A percentile compares a stretch with the other conserved stretches of the same genome.
Conservation (phyloP, 768 basidiomycete genomes). For the Tremella mesenterica region DNA sequence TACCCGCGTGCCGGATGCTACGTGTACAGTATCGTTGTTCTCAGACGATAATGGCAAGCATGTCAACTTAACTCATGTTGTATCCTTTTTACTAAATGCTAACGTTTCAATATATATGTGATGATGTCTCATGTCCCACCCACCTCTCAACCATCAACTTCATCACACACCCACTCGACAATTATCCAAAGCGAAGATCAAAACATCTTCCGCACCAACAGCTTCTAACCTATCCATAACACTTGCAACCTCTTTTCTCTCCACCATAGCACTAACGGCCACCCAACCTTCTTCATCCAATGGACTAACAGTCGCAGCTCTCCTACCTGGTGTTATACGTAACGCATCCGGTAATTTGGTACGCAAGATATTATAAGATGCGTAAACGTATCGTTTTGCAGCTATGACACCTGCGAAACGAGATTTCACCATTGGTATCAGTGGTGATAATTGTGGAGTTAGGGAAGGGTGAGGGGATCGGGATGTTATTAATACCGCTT, state of each 20-base stretch:
- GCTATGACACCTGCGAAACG: slow-evolving; percentile 90
- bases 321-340: slow-evolving; percentile 72
- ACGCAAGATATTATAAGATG: slow-evolving; percentile 83
- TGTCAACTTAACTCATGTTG: no score
- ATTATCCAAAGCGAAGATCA: slow-evolving; percentile 83
- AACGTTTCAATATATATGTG: neutral
- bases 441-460: slow-evolving; percentile 53
- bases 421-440: slow-evolving; percentile 70
- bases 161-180: slow-evolving; percentile 63
- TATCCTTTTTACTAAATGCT: neutral
- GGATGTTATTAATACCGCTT: slow-evolving; percentile 87
- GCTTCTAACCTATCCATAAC: slow-evolving; percentile 80
- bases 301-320: slow-evolving; percentile 72
- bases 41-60: no score
- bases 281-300: slow-evolving; percentile 81
- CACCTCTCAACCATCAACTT: neutral
- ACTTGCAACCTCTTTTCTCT: slow-evolving; percentile 65
- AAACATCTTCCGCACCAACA: slow-evolving; percentile 80
- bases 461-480: slow-evolving; percentile 38
- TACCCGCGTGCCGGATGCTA: no score
- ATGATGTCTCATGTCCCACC: neutral
- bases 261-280: slow-evolving; percentile 85
- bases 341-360: slow-evolving; percentile 57
- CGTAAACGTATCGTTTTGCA: slow-evolving; percentile 67
- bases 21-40: no score